These are phyloP conservation scores for Populus hybrid DNA, from an alignment of 441 rosid genomes.

Conservation along the genomic window DNA sequence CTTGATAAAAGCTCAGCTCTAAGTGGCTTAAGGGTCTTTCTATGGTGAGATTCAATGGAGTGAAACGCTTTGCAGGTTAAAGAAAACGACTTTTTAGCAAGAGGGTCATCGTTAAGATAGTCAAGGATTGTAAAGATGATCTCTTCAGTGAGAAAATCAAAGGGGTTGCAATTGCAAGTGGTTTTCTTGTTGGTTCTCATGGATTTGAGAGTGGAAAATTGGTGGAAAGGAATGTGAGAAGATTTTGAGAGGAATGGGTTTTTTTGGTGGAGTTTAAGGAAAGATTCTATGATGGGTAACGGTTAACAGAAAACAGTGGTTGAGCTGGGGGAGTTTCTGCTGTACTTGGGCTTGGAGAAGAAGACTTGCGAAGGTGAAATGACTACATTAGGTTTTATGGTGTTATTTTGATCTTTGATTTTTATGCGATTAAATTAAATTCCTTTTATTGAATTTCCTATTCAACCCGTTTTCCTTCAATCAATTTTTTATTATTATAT, in stretches of 20 bases:
- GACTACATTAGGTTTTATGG: too few relatives aligned
- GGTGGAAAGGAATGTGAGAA: background rate
- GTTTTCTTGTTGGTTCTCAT: slow-evolving; percentile 51
- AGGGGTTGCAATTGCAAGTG: slow-evolving; percentile 24
- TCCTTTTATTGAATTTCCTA: too few relatives aligned
- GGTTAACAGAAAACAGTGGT: slow-evolving; percentile 26
- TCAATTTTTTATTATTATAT: background rate
- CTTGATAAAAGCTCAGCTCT: slow-evolving; percentile 41
- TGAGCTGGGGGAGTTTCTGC: background rate
- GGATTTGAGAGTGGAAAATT: background rate
- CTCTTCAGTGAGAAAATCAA: slow-evolving; percentile 77
- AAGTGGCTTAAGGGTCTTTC: slow-evolving; percentile 60
- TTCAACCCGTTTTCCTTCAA: background rate
- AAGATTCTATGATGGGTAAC: slow-evolving; percentile 16
- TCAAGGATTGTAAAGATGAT: slow-evolving; percentile 67
- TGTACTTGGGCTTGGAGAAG: too few relatives aligned
- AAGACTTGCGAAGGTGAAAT: too few relatives aligned
- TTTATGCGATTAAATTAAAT: too few relatives aligned
- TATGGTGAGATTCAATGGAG: slow-evolving; percentile 57
- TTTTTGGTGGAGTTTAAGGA: background rate
- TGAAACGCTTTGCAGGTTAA: slow-evolving; percentile 64
- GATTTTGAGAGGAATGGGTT: slow-evolving; percentile 1
- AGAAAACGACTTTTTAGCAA: slow-evolving; percentile 71
- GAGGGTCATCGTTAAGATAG: slow-evolving; percentile 44
- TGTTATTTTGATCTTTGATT: too few relatives aligned